A percentile compares a stretch with the other conserved stretches of the same genome.
These are phyloP conservation scores for Trichoderma gracile DNA, from an alignment of 2,329 filamentous ascomycete genomes.

Conservation along the genomic window DNA sequence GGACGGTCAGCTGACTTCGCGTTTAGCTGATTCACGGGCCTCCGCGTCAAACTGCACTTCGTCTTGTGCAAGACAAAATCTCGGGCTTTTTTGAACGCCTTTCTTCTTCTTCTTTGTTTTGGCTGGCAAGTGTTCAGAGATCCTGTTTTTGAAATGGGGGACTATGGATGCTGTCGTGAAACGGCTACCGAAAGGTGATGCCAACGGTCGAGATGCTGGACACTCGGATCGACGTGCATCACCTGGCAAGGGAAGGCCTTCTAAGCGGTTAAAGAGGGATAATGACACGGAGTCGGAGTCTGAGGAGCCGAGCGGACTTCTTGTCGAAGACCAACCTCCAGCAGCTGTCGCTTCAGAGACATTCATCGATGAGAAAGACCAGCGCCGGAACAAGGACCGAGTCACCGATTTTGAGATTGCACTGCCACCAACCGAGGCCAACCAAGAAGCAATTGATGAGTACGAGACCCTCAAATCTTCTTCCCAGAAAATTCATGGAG, in stretches of 20 bases:
- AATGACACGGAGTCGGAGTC: slow-evolving; percentile 31
- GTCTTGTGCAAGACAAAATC: slow-evolving; percentile 3
- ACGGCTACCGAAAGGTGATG: slow-evolving; percentile 33
- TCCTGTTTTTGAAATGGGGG: slow-evolving; percentile 17
- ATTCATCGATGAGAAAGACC: not conserved
- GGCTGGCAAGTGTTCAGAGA: not conserved
- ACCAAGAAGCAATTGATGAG: slow-evolving; percentile 72
- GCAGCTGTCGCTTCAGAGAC: not conserved
- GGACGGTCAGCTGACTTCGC: slow-evolving; percentile 44
- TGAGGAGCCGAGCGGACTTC: slow-evolving; percentile 28
- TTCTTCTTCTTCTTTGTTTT: not conserved
- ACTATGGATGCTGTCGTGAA: slow-evolving; percentile 44
- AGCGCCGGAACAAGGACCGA: not conserved
- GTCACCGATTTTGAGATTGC: slow-evolving; percentile 50
- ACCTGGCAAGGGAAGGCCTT: slow-evolving; percentile 30
- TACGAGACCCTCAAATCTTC: slow-evolving; percentile 71
- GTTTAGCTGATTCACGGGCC: slow-evolving; percentile 30
- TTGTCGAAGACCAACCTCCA: not conserved
- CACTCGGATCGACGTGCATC: not conserved
- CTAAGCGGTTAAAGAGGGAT: slow-evolving; percentile 39
- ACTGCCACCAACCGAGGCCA: slow-evolving; percentile 65
- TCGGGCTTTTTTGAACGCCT: no score
- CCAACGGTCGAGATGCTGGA: not conserved
- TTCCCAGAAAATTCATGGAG: slow-evolving; percentile 47
- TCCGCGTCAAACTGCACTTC: slow-evolving; percentile 24